Evolutionary conservation across 2,329 filamentous ascomycete genomes (phyloP), one percentile per base, ranked within the genome.

Genomic region (Venturia carpophila): DNA sequence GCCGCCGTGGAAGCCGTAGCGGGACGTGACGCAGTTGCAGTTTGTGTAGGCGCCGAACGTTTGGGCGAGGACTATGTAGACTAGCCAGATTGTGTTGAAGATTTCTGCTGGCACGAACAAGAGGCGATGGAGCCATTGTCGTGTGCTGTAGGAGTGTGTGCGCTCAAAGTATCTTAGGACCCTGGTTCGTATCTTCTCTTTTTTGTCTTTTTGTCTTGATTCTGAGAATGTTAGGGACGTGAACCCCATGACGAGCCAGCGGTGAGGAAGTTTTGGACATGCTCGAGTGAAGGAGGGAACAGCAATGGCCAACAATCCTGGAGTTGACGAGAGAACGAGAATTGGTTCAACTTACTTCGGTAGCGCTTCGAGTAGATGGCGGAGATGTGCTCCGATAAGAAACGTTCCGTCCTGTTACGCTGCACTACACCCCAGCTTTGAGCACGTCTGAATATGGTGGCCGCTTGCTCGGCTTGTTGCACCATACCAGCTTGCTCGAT

Each of bases 71-170:
- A 60, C 58, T 10, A 65, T 52, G 24, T 65, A 66, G 13, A 60
- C 27, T 7, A 66, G 43, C 63, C 63, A 66, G 15, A 27, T 30
- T 41, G 37, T 49, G 34, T 66, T 66, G 52, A 62, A 43, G 9
- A 58, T 4, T 30, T 66, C 65, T n/a, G 43, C 27, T 15, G 65
- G 65, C 4, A 58, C 61, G 42, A 66, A 66, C 13, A 66, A 65
- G 27, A 64, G 41, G 17, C 49, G 42, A 19, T 66, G 34, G 13
- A 47, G 21, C 65, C 65, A 66, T 62, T 65, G 62, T 5, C 65
- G 62, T 10, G 39, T 56, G 10, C 34, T 41, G 27, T 41, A 52
- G 27, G 64, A 24, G n/a, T 60, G 65, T 21, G 64, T 27, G 10
- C 19, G 19, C 34, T 52, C n/a, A 19, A 66, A 52, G 24, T 49